A percentile compares a stretch with the other conserved stretches of the same genome.
Evolutionary conservation across 495 filamentous ascomycete genomes (phyloP).

Genomic region (Penicillium atrosanguineum): DNA sequence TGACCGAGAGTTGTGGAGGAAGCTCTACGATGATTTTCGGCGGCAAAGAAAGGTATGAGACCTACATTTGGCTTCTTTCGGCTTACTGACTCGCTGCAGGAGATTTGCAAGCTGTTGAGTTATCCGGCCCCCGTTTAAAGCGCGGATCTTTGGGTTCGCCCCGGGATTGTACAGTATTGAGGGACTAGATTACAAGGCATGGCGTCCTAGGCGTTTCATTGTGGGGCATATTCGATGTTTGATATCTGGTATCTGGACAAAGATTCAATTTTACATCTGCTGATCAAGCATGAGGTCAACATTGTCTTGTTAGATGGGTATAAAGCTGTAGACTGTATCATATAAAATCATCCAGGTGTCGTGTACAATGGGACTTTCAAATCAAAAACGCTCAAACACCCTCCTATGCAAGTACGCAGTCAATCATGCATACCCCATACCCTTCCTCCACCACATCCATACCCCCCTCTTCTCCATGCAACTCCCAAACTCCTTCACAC

Average conservation of each 20-base stretch:
- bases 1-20: slow-evolving; percentile 66
- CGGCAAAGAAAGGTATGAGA: slow-evolving; percentile 52
- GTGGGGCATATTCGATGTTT: not conserved
- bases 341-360: not conserved
- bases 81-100: slow-evolving; percentile 23
- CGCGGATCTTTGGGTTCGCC: not conserved
- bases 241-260: not conserved
- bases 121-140: slow-evolving; percentile 43
- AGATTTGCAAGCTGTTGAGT: slow-evolving; percentile 49
- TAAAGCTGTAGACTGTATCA: not conserved
- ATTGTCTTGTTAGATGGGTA: not conserved
- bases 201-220: not conserved
- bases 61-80: not conserved
- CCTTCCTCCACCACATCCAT: slow-evolving; percentile 48
- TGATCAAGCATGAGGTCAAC: not conserved
- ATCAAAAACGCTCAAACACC: not conserved
- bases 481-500: slow-evolving; percentile 47
- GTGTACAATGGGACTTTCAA: not conserved
- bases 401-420: not conserved
- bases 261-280: not conserved
- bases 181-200: not conserved
- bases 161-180: slow-evolving; percentile 10
- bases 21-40: slow-evolving; percentile 68
- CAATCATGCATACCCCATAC: slow-evolving; percentile 46
- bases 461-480: slow-evolving; percentile 41